phyloP scores from a whole-genome alignment of 2,329 filamentous ascomycete species.

The Trichoderma atrobrunneum region DNA sequence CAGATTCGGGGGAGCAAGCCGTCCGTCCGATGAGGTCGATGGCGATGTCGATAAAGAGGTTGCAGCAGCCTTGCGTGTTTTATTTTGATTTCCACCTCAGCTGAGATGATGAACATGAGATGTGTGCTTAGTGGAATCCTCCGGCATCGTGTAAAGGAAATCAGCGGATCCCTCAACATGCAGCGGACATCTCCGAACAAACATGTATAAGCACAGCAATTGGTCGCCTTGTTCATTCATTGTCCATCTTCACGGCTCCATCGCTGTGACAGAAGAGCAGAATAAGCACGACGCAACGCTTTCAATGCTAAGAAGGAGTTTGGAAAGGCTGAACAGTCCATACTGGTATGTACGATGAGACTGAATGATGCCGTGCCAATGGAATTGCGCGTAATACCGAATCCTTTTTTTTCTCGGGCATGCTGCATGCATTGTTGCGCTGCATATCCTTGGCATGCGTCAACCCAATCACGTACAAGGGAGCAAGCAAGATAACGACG shows the following conservation, averaged over 20 bases:
- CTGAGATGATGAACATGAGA: neutral
- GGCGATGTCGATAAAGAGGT: neutral
- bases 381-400: neutral
- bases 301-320: neutral
- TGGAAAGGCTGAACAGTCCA: neutral
- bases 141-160: neutral
- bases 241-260: neutral
- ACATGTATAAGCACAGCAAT: neutral
- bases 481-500: neutral
- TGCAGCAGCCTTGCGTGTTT: neutral
- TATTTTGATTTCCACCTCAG: neutral
- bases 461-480: neutral
- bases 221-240: neutral
- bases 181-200: neutral
- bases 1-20: neutral
- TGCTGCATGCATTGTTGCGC: neutral
- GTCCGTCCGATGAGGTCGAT: neutral
- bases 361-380: neutral
- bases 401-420: neutral
- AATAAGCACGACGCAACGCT: neutral
- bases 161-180: neutral
- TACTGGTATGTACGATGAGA: neutral
- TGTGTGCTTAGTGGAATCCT: neutral
- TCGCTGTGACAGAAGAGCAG: neutral
- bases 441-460: neutral